Conservation (phyloP, 768 basidiomycete genomes). For the Leccinum variicolor region DNA sequence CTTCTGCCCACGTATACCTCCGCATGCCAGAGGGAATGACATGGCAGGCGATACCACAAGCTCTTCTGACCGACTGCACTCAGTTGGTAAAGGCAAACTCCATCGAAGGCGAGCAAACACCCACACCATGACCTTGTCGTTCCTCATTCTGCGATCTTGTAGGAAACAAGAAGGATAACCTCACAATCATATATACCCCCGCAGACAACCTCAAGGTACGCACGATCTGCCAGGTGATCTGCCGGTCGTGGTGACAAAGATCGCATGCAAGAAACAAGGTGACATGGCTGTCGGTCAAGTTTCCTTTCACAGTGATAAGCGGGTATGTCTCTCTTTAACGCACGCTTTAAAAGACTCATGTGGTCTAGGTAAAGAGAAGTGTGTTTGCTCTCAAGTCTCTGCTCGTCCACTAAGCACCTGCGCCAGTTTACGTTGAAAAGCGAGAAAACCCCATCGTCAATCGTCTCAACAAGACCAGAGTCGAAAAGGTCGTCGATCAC, state of each 20-base stretch:
- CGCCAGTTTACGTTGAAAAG: slow-evolving; percentile 67
- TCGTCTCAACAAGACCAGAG: slow-evolving; percentile 90
- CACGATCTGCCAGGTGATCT: not conserved
- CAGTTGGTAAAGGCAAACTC: slow-evolving; percentile 98
- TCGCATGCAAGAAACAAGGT: slow-evolving; percentile 75
- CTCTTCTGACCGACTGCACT: slow-evolving; percentile 78
- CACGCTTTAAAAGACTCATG: not conserved
- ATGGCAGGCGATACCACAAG: slow-evolving; percentile 86
- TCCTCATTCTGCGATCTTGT: not conserved
- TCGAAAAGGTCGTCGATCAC: slow-evolving; percentile 82
- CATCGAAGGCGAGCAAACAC: slow-evolving; percentile 63
- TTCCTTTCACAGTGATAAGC: slow-evolving; percentile 89
- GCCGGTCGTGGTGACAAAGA: not conserved
- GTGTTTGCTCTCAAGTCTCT: not conserved
- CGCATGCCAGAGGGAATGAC: slow-evolving; percentile 76
- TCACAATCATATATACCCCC: slow-evolving; percentile 93
- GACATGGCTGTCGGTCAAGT: slow-evolving; percentile 98
- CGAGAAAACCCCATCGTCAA: slow-evolving; percentile 91
- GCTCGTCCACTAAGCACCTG: not conserved
- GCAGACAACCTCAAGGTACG: slow-evolving; percentile 86
- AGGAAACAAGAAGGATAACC: slow-evolving; percentile 96
- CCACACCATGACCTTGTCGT: not conserved
- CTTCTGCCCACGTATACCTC: slow-evolving; percentile 96
- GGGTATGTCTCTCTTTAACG: slow-evolving; percentile 39
- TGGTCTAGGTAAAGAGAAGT: slow-evolving; percentile 78